phyloP scores from a whole-genome alignment of 2,329 filamentous ascomycete species.

The Fusarium chuoi region DNA sequence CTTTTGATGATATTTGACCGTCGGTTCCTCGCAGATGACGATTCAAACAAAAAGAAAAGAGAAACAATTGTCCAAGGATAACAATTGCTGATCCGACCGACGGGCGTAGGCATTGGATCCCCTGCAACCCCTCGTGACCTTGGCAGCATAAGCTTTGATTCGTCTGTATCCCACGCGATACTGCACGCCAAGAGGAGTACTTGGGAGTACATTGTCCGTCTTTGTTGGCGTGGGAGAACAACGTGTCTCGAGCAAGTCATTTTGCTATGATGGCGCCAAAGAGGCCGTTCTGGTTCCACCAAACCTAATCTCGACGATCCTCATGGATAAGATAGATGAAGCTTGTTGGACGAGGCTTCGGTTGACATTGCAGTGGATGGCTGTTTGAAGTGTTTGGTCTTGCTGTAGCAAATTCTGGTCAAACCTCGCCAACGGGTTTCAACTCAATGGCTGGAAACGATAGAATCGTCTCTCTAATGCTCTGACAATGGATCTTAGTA shows the following conservation, averaged over 20 bases:
- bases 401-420: neutral
- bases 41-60: neutral
- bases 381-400: neutral
- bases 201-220: conserved; percentile 16
- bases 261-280: neutral
- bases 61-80: neutral
- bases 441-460: neutral
- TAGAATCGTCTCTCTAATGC: neutral
- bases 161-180: conserved; percentile 26
- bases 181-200: conserved; percentile 29
- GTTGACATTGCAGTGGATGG: neutral
- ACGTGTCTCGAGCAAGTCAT: conserved; percentile 20
- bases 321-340: conserved; percentile 2
- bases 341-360: neutral
- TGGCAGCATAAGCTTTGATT: conserved; percentile 29
- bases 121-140: conserved; percentile 32
- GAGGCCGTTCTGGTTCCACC: conserved; percentile 30
- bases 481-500: neutral
- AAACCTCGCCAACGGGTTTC: fast-evolving
- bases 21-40: conserved; percentile 9
- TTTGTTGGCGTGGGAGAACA: neutral
- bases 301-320: conserved; percentile 48
- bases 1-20: neutral
- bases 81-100: conserved; percentile 31
- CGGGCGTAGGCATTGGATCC: conserved; percentile 12